Percentiles rank a stretch among this genome's conserved stretches.
These are phyloP conservation scores for Naganishia onofrii DNA, from an alignment of 768 basidiomycete genomes.

Conservation along the genomic window DNA sequence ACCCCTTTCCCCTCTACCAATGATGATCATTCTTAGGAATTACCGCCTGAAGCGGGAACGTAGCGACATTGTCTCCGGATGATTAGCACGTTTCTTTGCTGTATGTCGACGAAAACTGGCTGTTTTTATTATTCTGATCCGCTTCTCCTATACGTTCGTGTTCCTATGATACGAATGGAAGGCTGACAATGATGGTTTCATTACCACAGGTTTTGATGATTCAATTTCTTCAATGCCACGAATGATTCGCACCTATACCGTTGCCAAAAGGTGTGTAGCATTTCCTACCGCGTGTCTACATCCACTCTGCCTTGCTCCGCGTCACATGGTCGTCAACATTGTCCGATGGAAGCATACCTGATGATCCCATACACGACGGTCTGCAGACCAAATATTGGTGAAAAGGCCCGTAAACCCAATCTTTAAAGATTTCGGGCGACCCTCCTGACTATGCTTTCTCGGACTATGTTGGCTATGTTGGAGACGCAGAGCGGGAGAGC, in stretches of 20 bases:
- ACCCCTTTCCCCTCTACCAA: background rate
- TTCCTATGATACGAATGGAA: background rate
- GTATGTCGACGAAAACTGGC: constrained; percentile 31
- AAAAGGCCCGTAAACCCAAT: constrained; percentile 31
- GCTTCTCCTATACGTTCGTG: background rate
- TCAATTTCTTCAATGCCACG: background rate
- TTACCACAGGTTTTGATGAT: background rate
- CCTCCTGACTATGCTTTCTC: constrained; percentile 25
- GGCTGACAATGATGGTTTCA: constrained; percentile 1
- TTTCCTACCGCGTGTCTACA: background rate
- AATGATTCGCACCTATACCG: too few relatives aligned
- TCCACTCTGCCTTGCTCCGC: background rate
- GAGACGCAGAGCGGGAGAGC: background rate
- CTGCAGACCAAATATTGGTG: constrained; percentile 32
- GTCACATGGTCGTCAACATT: background rate
- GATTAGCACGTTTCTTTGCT: constrained; percentile 25
- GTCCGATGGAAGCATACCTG: constrained; percentile 13
- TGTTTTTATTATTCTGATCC: constrained; percentile 32
- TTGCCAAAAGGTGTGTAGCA: constrained; percentile 3
- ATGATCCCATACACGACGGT: constrained; percentile 34
- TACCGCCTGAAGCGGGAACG: constrained; percentile 28
- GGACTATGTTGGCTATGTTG: background rate
- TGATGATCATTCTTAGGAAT: constrained; percentile 27
- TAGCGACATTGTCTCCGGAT: constrained; percentile 26
- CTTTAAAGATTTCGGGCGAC: constrained; percentile 30